These are phyloP conservation scores for Jatropha multifida DNA, from an alignment of 441 rosid species.

Conservation along the genomic window DNA sequence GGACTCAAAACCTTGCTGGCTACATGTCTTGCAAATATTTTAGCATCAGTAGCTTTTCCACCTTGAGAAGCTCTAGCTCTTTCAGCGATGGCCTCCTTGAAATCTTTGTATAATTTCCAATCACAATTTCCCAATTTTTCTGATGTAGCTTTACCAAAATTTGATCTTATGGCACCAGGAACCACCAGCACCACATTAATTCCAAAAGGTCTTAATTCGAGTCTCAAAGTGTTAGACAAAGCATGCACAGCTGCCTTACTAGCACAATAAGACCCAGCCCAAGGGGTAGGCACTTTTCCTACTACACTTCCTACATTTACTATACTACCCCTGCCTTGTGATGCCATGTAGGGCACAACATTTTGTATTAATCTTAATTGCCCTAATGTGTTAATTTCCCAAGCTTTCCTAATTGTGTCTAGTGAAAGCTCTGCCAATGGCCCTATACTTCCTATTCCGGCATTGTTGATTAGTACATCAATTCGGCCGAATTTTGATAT, in stretches of 20 bases:
- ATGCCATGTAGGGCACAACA: conserved; percentile 62
- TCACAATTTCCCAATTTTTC: conserved; percentile 35
- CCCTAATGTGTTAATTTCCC: conserved; percentile 62
- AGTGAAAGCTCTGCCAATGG: conserved; percentile 54
- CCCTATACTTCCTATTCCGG: conserved; percentile 52
- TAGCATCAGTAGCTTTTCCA: conserved; percentile 39
- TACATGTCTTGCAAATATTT: conserved; percentile 50
- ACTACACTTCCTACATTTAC: conserved; percentile 60
- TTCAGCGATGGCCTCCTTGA: conserved; percentile 49
- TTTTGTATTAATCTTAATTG: conserved; percentile 60
- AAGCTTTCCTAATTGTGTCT: conserved; percentile 43
- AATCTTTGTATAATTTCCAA: conserved; percentile 55
- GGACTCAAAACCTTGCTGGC: conserved; percentile 48
- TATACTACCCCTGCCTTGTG: conserved; percentile 40
- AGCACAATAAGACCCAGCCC: conserved; percentile 64
- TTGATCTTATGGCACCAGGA: conserved; percentile 56
- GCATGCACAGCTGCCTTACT: conserved; percentile 66
- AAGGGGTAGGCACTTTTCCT: conserved; percentile 54
- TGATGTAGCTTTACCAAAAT: conserved; percentile 39
- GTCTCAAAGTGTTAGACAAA: conserved; percentile 42
- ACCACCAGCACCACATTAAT: conserved; percentile 46
- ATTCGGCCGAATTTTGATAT: conserved; percentile 44
- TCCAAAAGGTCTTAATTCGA: conserved; percentile 58
- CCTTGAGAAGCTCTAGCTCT: conserved; percentile 55
- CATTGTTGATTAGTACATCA: conserved; percentile 53